Conservation (phyloP, 805 yeast species). For the Myxozyma vanderwaltii region DNA sequence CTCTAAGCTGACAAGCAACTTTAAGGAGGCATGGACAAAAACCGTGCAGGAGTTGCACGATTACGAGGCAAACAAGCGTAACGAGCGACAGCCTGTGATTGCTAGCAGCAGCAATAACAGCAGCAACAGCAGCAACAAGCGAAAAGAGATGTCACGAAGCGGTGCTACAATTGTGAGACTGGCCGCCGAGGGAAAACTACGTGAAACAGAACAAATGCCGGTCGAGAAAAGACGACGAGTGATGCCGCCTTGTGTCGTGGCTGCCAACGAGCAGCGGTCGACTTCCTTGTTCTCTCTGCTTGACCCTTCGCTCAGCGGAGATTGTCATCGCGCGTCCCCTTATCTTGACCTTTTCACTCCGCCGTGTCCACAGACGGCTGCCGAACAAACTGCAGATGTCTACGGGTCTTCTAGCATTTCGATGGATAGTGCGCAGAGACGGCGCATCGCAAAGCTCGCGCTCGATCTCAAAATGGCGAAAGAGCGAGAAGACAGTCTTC, state of each 20-base stretch:
- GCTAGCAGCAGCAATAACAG: constrained; percentile 5
- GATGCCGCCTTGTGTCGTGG: neutral
- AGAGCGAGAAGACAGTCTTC: neutral
- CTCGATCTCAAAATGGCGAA: neutral
- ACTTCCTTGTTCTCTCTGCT: neutral
- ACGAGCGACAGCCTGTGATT: neutral
- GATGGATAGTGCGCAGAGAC: neutral
- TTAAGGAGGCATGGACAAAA: constrained; percentile 24
- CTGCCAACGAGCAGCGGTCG: neutral
- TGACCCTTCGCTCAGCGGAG: neutral
- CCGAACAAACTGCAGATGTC: neutral
- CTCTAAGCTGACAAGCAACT: constrained; percentile 5
- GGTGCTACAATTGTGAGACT: constrained; percentile 3
- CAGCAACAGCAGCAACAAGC: neutral
- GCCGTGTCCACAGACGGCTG: neutral
- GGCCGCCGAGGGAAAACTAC: neutral
- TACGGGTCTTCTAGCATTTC: neutral
- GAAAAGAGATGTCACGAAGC: neutral
- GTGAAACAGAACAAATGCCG: neutral
- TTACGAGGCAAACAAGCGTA: neutral
- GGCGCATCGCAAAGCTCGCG: neutral
- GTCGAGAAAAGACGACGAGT: neutral
- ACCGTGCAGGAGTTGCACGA: constrained; percentile 27
- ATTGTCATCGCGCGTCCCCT: neutral
- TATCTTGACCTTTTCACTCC: too few relatives aligned